Conservation (phyloP, 192 early-diverging fungal species). For the Entomortierella parvispora region DNA sequence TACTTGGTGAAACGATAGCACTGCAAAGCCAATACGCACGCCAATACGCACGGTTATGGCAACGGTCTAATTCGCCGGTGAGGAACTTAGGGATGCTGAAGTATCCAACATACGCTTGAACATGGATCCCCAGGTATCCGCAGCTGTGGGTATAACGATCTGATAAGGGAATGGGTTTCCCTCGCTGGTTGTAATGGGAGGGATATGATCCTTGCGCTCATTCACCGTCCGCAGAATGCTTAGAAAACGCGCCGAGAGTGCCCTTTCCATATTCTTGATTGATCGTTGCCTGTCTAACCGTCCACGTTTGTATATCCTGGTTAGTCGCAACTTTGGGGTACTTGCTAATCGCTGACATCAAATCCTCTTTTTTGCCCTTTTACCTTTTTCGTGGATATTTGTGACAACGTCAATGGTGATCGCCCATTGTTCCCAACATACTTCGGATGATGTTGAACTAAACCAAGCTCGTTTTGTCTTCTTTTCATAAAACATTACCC, state of each 20-base stretch:
- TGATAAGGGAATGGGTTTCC: conserved; percentile 72
- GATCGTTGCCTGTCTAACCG: conserved; percentile 61
- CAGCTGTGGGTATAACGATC: conserved; percentile 60
- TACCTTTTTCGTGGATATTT: conserved; percentile 61
- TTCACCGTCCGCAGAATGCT: conserved; percentile 66
- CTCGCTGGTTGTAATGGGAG: conserved; percentile 67
- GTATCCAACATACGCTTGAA: conserved; percentile 64
- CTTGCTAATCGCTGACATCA: no score
- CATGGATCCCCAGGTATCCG: conserved; percentile 67
- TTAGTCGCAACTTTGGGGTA: no score
- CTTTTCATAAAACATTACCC: conserved; percentile 71
- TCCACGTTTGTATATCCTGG: neutral
- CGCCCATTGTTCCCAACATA: conserved; percentile 74
- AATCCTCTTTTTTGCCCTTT: neutral
- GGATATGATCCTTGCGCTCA: conserved; percentile 73
- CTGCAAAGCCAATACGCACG: no score
- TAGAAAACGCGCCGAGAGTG: conserved; percentile 57
- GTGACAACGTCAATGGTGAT: conserved; percentile 60
- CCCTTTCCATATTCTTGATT: conserved; percentile 55
- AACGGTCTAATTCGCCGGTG: conserved; percentile 5
- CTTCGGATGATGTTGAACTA: conserved; percentile 60
- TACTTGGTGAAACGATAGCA: no score
- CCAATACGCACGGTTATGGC: neutral
- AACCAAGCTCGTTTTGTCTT: conserved; percentile 69
- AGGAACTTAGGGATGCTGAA: conserved; percentile 44